A percentile compares a stretch with the other conserved stretches of the same genome.
phyloP scores from a whole-genome alignment of 225 moss, liverwort and hornwort genomes.

The Climacium dendroides region DNA sequence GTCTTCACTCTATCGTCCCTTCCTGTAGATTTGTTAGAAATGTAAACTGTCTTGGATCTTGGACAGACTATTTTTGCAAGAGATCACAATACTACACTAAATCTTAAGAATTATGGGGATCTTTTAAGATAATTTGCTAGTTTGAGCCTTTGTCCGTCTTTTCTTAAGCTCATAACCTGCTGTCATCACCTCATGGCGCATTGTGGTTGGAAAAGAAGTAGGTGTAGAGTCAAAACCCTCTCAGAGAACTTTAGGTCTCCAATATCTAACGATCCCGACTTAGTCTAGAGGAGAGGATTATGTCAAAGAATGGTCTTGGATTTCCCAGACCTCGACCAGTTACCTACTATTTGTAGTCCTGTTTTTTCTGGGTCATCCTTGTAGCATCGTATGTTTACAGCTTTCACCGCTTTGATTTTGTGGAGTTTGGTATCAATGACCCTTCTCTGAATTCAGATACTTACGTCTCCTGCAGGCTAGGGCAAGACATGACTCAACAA shows the following conservation, averaged over 20 bases:
- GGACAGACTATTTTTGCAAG: background rate
- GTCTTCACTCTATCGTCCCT: background rate
- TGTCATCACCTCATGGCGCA: background rate
- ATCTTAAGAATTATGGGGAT: background rate
- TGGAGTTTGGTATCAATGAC: background rate
- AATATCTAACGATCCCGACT: background rate
- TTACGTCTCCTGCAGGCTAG: constrained; percentile 42
- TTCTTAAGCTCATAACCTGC: background rate
- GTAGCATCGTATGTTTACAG: background rate
- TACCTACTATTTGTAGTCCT: background rate
- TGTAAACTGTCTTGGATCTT: background rate
- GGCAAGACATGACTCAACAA: constrained; percentile 77
- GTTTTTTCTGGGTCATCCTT: background rate
- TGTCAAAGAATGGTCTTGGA: background rate
- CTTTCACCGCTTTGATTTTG: background rate
- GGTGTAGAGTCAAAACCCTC: background rate
- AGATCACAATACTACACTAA: background rate
- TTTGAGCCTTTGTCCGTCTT: background rate
- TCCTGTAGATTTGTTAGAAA: background rate
- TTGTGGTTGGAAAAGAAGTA: background rate
- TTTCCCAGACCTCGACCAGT: background rate
- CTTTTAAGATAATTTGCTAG: background rate
- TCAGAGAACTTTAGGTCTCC: background rate
- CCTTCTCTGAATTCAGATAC: background rate
- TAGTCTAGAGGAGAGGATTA: background rate